phyloP scores from a whole-genome alignment of 1,139 yeast species.

The Saccharomyces hybrid region DNA sequence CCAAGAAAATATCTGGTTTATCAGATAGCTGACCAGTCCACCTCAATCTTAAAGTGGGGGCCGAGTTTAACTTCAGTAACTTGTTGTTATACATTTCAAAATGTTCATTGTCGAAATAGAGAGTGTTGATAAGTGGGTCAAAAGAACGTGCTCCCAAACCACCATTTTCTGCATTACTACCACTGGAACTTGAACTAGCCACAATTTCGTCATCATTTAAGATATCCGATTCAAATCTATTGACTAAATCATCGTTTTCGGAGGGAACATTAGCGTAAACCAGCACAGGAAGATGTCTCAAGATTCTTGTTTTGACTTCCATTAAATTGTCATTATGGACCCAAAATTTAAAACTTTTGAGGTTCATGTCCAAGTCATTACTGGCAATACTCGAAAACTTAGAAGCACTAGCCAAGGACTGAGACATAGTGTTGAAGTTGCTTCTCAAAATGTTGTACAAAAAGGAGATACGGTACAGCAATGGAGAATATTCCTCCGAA shows the following conservation, averaged over 20 bases:
- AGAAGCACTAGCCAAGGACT: slow-evolving; percentile 28
- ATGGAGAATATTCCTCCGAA: slow-evolving; percentile 89
- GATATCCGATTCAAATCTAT: slow-evolving; percentile 30
- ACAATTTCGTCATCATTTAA: slow-evolving; percentile 34
- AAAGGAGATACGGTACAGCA: slow-evolving; percentile 73
- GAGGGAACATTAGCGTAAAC: slow-evolving; percentile 50
- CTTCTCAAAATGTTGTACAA: slow-evolving; percentile 68
- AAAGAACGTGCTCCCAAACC: slow-evolving; percentile 40
- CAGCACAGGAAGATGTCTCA: slow-evolving; percentile 87
- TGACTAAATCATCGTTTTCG: slow-evolving; percentile 30
- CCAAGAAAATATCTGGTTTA: slow-evolving; percentile 70
- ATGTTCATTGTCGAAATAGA: slow-evolving; percentile 78
- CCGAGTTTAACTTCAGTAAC: slow-evolving; percentile 59
- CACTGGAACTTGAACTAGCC: slow-evolving; percentile 23
- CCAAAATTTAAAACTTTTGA: slow-evolving; percentile 86
- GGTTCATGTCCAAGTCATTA: slow-evolving; percentile 40
- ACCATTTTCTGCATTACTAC: slow-evolving; percentile 33
- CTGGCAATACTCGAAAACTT: slow-evolving; percentile 27
- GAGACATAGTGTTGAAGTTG: slow-evolving; percentile 24
- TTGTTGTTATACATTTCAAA: slow-evolving; percentile 84
- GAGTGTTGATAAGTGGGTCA: slow-evolving; percentile 78
- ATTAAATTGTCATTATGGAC: slow-evolving; percentile 89
- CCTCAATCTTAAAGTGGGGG: slow-evolving; percentile 73
- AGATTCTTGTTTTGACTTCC: slow-evolving; percentile 91
- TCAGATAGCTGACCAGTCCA: slow-evolving; percentile 83